These are phyloP conservation scores for Geotrichum restrictum DNA, from an alignment of 1,139 yeast species.

Conservation along the genomic window DNA sequence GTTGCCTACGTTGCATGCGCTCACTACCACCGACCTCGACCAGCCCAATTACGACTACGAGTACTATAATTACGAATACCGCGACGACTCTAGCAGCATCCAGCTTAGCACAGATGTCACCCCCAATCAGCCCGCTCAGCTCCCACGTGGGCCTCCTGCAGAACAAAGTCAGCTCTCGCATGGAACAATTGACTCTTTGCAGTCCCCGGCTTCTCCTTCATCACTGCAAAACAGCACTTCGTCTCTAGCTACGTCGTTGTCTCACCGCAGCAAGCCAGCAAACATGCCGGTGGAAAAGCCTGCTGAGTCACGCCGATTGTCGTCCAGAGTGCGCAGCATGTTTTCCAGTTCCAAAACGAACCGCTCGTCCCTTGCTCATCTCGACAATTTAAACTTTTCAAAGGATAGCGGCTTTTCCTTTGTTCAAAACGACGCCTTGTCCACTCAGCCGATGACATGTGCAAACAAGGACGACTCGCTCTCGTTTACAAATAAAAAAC, in stretches of 20 bases:
- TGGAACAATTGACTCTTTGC: neutral
- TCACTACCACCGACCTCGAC: neutral
- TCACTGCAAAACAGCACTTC: neutral
- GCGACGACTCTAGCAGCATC: neutral
- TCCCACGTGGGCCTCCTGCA: neutral
- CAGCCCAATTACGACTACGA: neutral
- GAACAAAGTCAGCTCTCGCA: neutral
- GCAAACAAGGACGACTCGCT: neutral
- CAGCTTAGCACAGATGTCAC: neutral
- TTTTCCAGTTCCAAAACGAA: slow-evolving; percentile 1
- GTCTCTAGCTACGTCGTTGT: neutral
- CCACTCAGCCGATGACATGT: neutral
- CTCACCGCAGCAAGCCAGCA: neutral
- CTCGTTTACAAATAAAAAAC: slow-evolving; percentile 4
- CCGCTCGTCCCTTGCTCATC: neutral
- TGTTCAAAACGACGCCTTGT: neutral
- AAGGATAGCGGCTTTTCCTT: neutral
- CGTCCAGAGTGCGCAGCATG: slow-evolving; percentile 5
- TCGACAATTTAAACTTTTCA: neutral
- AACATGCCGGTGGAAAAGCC: neutral
- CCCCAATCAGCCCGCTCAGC: neutral
- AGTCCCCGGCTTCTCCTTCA: slow-evolving; percentile 2
- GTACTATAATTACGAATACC: neutral
- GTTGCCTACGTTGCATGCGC: neutral
- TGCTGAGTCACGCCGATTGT: neutral